Evolutionary conservation across 2,329 filamentous ascomycete genomes (phyloP).

Genomic region (Tolypocladium album): DNA sequence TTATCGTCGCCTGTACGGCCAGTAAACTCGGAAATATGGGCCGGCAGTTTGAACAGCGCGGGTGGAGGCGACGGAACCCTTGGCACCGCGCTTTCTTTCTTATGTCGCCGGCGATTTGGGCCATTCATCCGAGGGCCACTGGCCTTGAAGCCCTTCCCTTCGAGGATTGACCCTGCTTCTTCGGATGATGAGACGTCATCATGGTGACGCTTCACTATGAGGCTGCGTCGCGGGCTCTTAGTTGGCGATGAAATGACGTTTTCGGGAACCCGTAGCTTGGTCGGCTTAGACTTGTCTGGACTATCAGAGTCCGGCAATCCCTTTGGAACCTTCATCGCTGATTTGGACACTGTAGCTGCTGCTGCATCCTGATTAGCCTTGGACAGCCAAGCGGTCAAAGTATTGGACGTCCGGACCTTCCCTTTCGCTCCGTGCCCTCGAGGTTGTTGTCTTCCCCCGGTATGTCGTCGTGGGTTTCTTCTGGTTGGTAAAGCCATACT

Average conservation of each 20-base stretch:
- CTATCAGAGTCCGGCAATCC: not conserved
- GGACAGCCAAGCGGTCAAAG: not conserved
- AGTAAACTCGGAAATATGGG: slow-evolving; percentile 5
- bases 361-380: not conserved
- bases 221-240: not conserved
- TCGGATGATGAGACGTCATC: not conserved
- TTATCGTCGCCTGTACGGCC: not conserved
- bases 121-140: not conserved
- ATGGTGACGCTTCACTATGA: not conserved
- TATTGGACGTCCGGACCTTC: not conserved
- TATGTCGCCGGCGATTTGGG: not conserved
- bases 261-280: not conserved
- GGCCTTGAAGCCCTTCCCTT: not conserved
- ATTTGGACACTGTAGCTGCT: not conserved
- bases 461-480: slow-evolving; percentile 13
- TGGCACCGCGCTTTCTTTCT: not conserved
- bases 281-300: slow-evolving; percentile 1
- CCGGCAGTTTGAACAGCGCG: slow-evolving; percentile 11
- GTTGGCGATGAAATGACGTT: not conserved
- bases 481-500: slow-evolving; percentile 13
- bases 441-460: slow-evolving; percentile 9
- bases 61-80: slow-evolving; percentile 6
- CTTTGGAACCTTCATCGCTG: slow-evolving; percentile 2
- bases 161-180: not conserved
- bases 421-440: slow-evolving; percentile 10